phyloP scores from a whole-genome alignment of 2,329 filamentous ascomycete genomes.

The Phyllosticta citribraziliensis region DNA sequence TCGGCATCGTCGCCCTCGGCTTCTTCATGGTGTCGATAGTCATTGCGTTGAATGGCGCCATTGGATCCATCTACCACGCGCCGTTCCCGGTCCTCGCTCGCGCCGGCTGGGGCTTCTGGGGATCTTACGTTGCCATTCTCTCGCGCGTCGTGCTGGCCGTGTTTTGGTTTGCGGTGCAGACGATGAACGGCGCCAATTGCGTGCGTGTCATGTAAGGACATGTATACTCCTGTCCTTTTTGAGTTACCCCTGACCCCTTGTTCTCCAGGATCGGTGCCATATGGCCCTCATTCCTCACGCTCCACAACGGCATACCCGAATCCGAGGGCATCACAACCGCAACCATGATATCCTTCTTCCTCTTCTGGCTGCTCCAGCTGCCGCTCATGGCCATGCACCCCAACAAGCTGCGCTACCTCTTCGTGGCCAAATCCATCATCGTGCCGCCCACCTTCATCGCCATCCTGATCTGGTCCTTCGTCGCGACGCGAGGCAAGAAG shows the following conservation, averaged over 20 bases:
- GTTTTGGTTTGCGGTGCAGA: constrained; percentile 59
- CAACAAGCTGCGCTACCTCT: constrained; percentile 44
- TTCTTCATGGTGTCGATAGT: constrained; percentile 48
- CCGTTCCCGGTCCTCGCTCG: constrained; percentile 48
- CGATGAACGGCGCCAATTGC: constrained; percentile 50
- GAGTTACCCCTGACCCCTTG: constrained; percentile 11
- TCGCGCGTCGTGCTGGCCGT: constrained; percentile 45
- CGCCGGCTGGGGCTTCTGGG: constrained; percentile 49
- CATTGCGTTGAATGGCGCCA: constrained; percentile 51
- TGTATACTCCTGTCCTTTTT: not conserved
- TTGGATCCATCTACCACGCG: constrained; percentile 37
- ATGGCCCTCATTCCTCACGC: constrained; percentile 46
- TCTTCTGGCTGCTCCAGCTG: constrained; percentile 49
- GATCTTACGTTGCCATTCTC: constrained; percentile 45
- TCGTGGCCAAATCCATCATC: constrained; percentile 37
- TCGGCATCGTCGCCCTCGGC: constrained; percentile 42
- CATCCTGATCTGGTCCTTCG: constrained; percentile 54
- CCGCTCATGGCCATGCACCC: constrained; percentile 48
- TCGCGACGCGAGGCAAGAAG: constrained; percentile 38
- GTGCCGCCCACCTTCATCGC: constrained; percentile 52
- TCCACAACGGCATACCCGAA: constrained; percentile 44
- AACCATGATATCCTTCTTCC: constrained; percentile 46
- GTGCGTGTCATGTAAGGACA: constrained; percentile 34
- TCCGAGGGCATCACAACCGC: constrained; percentile 46
- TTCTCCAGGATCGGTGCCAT: constrained; percentile 39